A percentile compares a stretch with the other conserved stretches of the same genome.
Evolutionary conservation across 768 basidiomycete genomes (phyloP).

Genomic region (Holtermanniella nyarrowii): DNA sequence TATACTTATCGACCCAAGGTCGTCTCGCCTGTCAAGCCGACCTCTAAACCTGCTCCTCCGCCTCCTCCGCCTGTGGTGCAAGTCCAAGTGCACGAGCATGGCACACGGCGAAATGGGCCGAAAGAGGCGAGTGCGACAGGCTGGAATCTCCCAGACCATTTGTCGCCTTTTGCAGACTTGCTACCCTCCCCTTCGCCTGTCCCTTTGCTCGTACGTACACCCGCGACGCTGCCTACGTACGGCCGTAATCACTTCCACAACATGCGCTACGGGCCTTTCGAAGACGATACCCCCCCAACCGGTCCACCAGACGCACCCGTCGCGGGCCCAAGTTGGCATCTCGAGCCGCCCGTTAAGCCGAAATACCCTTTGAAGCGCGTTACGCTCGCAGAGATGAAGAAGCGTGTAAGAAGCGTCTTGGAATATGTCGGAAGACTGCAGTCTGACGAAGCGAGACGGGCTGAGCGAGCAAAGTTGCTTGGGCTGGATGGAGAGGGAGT

Average conservation of each 20-base stretch:
- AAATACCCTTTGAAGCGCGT: constrained; percentile 89
- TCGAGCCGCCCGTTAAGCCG: constrained; percentile 51
- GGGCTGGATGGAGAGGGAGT: constrained; percentile 14
- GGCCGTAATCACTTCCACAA: constrained; percentile 27
- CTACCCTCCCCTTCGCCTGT: constrained; percentile 55
- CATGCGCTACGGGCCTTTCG: constrained; percentile 30
- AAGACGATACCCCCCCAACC: constrained; percentile 22
- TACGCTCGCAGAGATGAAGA: constrained; percentile 97
- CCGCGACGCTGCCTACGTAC: constrained; percentile 16
- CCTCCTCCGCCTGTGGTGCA: constrained; percentile 15
- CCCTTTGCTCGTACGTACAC: constrained; percentile 46
- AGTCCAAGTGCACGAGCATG: constrained; percentile 26
- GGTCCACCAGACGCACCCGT: constrained; percentile 13
- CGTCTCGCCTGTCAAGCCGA: constrained; percentile 8
- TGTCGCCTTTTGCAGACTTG: constrained; percentile 73
- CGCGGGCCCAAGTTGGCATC: constrained; percentile 16
- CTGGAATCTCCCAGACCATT: constrained; percentile 89
- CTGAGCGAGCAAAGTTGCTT: constrained; percentile 27
- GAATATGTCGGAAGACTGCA: constrained; percentile 83
- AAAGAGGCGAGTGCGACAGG: constrained; percentile 17
- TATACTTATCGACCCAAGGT: constrained; percentile 46
- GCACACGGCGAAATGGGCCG: constrained; percentile 27
- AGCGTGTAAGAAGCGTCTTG: constrained; percentile 75
- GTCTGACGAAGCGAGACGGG: constrained; percentile 27
- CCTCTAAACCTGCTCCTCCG: neutral